These are phyloP conservation scores for Samsoniella hepiali DNA, from an alignment of 2,329 filamentous ascomycete species.

Conservation along the genomic window DNA sequence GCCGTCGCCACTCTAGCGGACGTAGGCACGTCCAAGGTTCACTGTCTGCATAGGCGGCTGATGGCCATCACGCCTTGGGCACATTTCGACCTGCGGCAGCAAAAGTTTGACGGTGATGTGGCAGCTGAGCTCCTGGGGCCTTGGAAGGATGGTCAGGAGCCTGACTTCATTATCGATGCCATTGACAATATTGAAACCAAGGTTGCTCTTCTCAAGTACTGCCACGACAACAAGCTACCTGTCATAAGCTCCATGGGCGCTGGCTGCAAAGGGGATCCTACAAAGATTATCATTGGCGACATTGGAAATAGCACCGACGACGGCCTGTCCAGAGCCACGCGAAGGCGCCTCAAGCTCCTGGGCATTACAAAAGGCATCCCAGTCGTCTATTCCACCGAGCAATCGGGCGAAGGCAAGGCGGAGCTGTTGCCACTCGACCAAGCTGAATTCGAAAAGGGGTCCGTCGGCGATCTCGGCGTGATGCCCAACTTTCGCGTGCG, in stretches of 20 bases:
- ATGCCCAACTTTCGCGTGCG: constrained; percentile 89
- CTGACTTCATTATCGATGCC: constrained; percentile 90
- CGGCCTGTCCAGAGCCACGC: constrained; percentile 78
- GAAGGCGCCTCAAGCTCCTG: constrained; percentile 70
- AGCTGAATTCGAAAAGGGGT: constrained; percentile 82
- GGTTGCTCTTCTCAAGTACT: constrained; percentile 85
- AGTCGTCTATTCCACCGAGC: constrained; percentile 89
- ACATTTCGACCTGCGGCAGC: constrained; percentile 78
- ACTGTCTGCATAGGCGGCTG: constrained; percentile 74
- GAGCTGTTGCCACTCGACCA: constrained; percentile 81
- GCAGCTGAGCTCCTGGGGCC: constrained; percentile 65
- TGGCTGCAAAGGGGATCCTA: constrained; percentile 85
- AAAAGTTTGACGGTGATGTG: constrained; percentile 70
- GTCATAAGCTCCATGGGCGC: constrained; percentile 97
- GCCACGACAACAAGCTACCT: constrained; percentile 69
- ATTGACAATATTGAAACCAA: constrained; percentile 99
- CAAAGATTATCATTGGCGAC: constrained; percentile 83
- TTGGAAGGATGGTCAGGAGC: constrained; percentile 62
- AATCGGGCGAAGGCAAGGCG: constrained; percentile 85
- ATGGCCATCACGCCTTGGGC: constrained; percentile 91
- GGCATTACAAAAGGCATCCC: constrained; percentile 85
- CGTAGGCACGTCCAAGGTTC: constrained; percentile 88
- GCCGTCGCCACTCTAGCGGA: constrained; percentile 91
- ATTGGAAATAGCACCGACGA: constrained; percentile 88
- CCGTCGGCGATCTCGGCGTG: constrained; percentile 81